Conservation (phyloP, 2,329 filamentous ascomycete genomes). For the Chaetomium olivaceum region DNA sequence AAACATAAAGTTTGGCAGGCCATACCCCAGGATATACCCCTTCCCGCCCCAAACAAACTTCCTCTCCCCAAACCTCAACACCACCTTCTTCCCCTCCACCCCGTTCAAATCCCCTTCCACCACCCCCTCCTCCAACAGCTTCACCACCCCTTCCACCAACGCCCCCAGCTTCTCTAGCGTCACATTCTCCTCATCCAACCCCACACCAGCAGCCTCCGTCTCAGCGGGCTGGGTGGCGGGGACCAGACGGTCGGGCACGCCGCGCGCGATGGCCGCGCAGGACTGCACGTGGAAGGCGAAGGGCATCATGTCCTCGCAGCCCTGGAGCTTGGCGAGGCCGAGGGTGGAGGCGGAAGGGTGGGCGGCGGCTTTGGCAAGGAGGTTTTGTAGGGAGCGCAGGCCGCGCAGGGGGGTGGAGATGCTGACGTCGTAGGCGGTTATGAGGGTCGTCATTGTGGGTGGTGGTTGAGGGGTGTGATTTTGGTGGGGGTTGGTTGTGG, state of each 20-base stretch:
- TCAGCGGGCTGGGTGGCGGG: background rate
- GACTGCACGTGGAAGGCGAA: background rate
- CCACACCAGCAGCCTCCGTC: background rate
- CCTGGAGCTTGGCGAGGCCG: background rate
- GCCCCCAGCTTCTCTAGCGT: background rate
- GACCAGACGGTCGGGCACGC: background rate
- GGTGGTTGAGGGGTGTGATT: background rate
- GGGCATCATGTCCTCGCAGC: background rate
- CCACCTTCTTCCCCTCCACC: background rate
- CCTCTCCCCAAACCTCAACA: background rate
- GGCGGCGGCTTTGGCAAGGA: background rate
- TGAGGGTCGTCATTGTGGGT: background rate
- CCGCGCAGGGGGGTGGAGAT: background rate
- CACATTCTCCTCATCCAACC: background rate
- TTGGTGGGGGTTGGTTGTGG: background rate
- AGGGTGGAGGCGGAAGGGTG: background rate
- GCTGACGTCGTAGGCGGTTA: background rate
- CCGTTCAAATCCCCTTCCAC: background rate
- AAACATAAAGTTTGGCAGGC: background rate
- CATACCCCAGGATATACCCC: background rate
- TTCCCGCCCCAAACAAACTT: background rate
- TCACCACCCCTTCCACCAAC: background rate
- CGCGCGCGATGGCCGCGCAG: background rate
- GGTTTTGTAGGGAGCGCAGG: background rate
- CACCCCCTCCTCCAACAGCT: background rate